Evolutionary conservation across 2,329 filamentous ascomycete species (phyloP).

Genomic region (Monilinia vaccinii-corymbosi): DNA sequence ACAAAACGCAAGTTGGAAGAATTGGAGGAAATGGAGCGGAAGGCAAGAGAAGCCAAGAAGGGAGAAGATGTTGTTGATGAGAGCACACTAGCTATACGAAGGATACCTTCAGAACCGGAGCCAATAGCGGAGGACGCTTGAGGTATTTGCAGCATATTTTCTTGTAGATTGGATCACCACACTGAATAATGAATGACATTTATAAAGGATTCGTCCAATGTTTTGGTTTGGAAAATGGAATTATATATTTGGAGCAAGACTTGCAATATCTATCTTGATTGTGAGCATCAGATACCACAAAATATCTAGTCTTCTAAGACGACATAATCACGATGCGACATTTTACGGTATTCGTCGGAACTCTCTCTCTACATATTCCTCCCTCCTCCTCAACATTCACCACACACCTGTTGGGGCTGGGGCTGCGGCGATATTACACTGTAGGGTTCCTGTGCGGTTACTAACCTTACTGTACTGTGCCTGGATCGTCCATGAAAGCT

Average conservation of each 20-base stretch:
- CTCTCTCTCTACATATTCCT: no score
- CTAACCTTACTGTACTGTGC: no score
- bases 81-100: conserved; percentile 17
- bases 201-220: not conserved
- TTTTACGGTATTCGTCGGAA: no score
- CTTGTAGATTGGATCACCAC: not conserved
- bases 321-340: no score
- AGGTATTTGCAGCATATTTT: not conserved
- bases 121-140: conserved; percentile 11
- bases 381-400: no score
- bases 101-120: conserved; percentile 20
- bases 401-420: no score
- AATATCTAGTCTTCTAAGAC: no score
- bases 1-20: conserved; percentile 25
- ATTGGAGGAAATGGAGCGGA: conserved; percentile 20
- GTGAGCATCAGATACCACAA: no score
- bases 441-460: no score
- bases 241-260: not conserved
- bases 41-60: conserved; percentile 11
- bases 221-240: not conserved
- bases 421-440: no score
- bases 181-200: not conserved
- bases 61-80: conserved; percentile 14
- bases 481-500: not conserved
- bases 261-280: no score